Percentiles rank a stretch among this genome's conserved stretches.
Conservation (phyloP, 345 rosid species). For the Excoecaria agallocha region DNA sequence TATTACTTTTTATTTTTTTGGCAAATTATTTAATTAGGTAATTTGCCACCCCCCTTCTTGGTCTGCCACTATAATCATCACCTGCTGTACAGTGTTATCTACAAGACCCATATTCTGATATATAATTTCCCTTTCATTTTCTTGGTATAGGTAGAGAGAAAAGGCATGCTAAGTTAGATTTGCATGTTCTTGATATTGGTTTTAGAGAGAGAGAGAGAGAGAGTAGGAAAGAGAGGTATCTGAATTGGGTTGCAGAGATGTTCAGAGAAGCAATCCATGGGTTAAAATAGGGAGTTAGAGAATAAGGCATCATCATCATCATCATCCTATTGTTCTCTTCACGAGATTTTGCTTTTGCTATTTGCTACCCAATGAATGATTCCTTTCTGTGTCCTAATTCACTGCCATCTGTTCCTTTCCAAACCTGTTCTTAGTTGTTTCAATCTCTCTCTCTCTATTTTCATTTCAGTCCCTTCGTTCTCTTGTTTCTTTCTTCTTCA, state of each 20-base stretch:
- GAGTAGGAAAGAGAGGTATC: constrained; percentile 28
- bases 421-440: constrained; percentile 43
- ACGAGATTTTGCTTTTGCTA: constrained; percentile 58
- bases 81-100: constrained; percentile 36
- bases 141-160: constrained; percentile 16
- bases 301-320: constrained; percentile 63
- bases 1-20: neutral
- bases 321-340: constrained; percentile 47
- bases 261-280: constrained; percentile 51
- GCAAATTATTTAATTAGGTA: constrained; percentile 1
- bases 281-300: constrained; percentile 61
- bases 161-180: constrained; percentile 31
- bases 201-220: constrained; percentile 26
- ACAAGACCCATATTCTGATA: constrained; percentile 26
- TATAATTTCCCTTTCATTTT: constrained; percentile 10
- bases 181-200: constrained; percentile 27
- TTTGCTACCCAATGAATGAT: constrained; percentile 60
- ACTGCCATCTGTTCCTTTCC: constrained; percentile 41
- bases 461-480: neutral
- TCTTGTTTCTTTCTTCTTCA: constrained; percentile 15
- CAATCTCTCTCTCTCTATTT: constrained; percentile 34
- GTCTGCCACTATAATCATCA: constrained; percentile 72
- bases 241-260: constrained; percentile 37
- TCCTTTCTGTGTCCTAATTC: constrained; percentile 57
- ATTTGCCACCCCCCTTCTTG: constrained; percentile 26